These are phyloP conservation scores for Hypholoma sublateritium DNA, from an alignment of 768 basidiomycete genomes.

Conservation along the genomic window DNA sequence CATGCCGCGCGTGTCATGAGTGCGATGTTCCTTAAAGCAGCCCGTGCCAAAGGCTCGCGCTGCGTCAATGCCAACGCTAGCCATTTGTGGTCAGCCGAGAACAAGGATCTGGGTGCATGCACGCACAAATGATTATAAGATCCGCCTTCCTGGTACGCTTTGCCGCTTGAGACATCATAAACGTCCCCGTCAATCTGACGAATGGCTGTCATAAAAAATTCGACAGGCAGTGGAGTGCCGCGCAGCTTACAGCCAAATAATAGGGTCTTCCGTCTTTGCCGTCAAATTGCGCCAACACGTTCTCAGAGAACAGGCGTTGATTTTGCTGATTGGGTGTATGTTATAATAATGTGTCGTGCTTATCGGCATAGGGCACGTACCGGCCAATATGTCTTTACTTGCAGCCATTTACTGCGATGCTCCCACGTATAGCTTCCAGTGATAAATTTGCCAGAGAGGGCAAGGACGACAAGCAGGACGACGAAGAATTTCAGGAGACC, in stretches of 20 bases:
- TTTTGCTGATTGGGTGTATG: slow-evolving; percentile 37
- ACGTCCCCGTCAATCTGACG: slow-evolving; percentile 86
- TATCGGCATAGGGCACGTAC: slow-evolving; percentile 34
- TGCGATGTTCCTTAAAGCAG: slow-evolving; percentile 88
- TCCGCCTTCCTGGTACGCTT: slow-evolving; percentile 87
- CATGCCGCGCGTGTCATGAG: slow-evolving; percentile 88
- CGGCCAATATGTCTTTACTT: slow-evolving; percentile 63
- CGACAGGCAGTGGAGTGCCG: slow-evolving; percentile 11
- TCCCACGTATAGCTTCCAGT: slow-evolving; percentile 90
- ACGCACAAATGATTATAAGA: slow-evolving; percentile 73
- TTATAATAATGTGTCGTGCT: background rate
- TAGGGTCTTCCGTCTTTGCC: slow-evolving; percentile 69
- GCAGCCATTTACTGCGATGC: slow-evolving; percentile 62
- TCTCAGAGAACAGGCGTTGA: slow-evolving; percentile 75
- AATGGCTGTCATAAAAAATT: slow-evolving; percentile 18
- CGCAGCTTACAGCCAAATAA: slow-evolving; percentile 74
- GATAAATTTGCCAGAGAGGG: slow-evolving; percentile 78
- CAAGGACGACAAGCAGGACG: slow-evolving; percentile 48
- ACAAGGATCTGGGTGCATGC: slow-evolving; percentile 4
- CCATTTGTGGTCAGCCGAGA: slow-evolving; percentile 19
- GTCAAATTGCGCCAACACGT: slow-evolving; percentile 63
- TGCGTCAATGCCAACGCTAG: slow-evolving; percentile 82
- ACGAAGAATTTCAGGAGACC: slow-evolving; percentile 72
- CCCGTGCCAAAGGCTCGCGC: slow-evolving; percentile 91
- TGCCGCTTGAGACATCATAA: slow-evolving; percentile 84